Base-by-base conservation (phyloP, 2,329 filamentous ascomycete species). In the Setomelanomma holmii region DNA sequence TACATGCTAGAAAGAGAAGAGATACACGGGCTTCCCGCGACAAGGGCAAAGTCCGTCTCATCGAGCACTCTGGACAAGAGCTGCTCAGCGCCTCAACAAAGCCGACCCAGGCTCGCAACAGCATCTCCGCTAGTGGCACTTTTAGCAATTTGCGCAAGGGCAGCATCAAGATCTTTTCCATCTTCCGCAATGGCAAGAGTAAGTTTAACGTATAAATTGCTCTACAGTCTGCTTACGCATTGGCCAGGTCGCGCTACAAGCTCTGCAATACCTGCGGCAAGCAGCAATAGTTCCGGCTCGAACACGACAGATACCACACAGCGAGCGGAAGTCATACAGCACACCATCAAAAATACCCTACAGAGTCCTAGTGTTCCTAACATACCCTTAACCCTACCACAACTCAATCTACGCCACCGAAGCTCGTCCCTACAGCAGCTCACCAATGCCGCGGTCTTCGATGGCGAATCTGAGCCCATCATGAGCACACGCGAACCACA, bases 161-260 rank as follows among this genome's bases (percentile, higher is more conserved):
- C 44, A 67, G 70, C 51, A 45, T 73, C 45, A 71, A 61, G 51
- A 63, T 75, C 42, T 61, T 73, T 42, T 73, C 72, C 8, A 63
- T 73, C 41, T 72, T 75, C 35, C 64, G 70, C n/a, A 63, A 54
- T 47, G 60, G 60, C 24, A 74, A 71, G 61, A 63, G 72, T 68
- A 60, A 40, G 39, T 30, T 12, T 17, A 30, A 8, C 3, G 14
- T 30, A 14, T 10, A 4, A 30, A 8, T 10, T 2, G 10, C 5
- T 30, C 27, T 3, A 14, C 27, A 14, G 14, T 8, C 3, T 3
- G 14, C 23, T 34, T 14, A 7, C 19, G 38, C 5, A 0, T 3
- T 40, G 10, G 20, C n/a, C 5, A 68, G 68, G 58, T 48, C 68
- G 62, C 17, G 19, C 43, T 22, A 47, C 53, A 12, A 53, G 51